A percentile compares a stretch with the other conserved stretches of the same genome.
These are phyloP conservation scores for Botryotinia convoluta DNA, from an alignment of 2,329 filamentous ascomycete genomes.

Conservation along the genomic window DNA sequence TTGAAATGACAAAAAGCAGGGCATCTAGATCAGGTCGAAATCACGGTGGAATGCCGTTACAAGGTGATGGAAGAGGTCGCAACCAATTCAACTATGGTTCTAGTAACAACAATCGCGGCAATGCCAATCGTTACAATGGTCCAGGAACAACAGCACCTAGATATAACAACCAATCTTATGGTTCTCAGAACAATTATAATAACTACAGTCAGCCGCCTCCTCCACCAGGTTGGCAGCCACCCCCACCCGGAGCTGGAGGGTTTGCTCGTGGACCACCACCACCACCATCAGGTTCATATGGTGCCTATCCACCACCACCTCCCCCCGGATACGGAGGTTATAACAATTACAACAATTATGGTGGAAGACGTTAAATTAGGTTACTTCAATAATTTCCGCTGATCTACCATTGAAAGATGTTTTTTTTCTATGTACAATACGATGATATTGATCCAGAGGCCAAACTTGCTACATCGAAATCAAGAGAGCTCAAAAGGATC, in stretches of 20 bases:
- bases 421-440: slow-evolving; percentile 67
- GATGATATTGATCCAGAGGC: slow-evolving; percentile 84
- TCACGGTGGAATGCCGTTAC: slow-evolving; percentile 65
- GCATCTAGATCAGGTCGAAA: slow-evolving; percentile 64
- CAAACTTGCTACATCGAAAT: slow-evolving; percentile 88
- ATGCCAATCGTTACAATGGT: slow-evolving; percentile 17
- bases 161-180: slow-evolving; percentile 19
- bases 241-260: slow-evolving; percentile 45
- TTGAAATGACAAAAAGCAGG: slow-evolving; percentile 68
- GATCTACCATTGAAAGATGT: neutral
- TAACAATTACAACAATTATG: slow-evolving; percentile 17
- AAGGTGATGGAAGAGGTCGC: slow-evolving; percentile 47
- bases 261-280: slow-evolving; percentile 48
- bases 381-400: neutral
- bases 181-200: slow-evolving; percentile 26
- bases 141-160: slow-evolving; percentile 17
- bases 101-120: slow-evolving; percentile 26
- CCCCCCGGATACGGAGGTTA: slow-evolving; percentile 28
- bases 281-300: slow-evolving; percentile 42
- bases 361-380: slow-evolving; percentile 2
- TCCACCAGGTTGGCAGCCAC: slow-evolving; percentile 43
- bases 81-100: slow-evolving; percentile 54
- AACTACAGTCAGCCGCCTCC: slow-evolving; percentile 31
- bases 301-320: slow-evolving; percentile 22
- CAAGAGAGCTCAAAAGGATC: slow-evolving; percentile 84